Evolutionary conservation across 352 stramenopile genomes (phyloP).

Genomic region (Globisporangium iwayamae): DNA sequence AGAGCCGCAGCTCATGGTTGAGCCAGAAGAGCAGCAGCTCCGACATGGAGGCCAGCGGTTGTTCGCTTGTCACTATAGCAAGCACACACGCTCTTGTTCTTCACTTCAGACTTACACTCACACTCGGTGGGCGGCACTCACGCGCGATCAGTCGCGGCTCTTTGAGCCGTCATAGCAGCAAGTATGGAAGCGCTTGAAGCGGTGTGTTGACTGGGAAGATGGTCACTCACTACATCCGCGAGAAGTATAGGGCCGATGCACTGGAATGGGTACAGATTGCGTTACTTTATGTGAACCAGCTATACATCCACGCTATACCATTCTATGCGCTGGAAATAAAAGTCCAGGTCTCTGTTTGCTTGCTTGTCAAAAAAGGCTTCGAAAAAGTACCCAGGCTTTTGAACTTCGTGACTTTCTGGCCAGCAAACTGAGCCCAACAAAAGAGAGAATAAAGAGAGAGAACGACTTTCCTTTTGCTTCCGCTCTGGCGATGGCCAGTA

Average conservation of each 20-base stretch:
- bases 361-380: neutral
- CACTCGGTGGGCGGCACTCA: neutral
- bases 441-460: neutral
- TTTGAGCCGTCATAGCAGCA: neutral
- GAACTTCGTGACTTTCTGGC: neutral
- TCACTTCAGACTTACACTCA: no score
- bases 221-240: neutral
- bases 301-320: neutral
- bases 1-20: constrained; percentile 81
- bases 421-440: neutral
- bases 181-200: neutral
- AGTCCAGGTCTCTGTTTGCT: neutral
- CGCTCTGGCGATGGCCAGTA: no score
- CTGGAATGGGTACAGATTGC: neutral
- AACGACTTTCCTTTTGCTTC: neutral
- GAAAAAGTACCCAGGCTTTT: neutral
- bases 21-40: constrained; percentile 77
- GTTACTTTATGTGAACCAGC: neutral
- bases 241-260: neutral
- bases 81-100: neutral
- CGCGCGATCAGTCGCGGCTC: constrained; percentile 10
- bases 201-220: neutral
- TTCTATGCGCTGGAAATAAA: neutral
- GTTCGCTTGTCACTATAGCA: neutral
- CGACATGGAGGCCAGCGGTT: constrained; percentile 36